Evolutionary conservation across 1,284 basidiomycete species (phyloP).

Genomic region (Golubevia pallescens): DNA sequence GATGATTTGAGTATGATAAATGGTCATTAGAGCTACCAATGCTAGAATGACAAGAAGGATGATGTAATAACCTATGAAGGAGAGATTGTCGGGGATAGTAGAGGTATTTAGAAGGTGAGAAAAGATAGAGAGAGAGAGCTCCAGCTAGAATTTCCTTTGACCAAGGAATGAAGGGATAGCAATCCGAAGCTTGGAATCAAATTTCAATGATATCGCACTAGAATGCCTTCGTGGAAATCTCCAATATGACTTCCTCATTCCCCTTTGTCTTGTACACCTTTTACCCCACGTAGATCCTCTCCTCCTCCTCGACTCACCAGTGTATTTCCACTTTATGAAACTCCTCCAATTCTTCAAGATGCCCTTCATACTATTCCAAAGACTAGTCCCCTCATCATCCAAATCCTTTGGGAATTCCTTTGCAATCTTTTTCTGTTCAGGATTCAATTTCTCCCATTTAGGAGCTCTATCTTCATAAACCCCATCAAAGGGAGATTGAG

Average conservation of each 20-base stretch:
- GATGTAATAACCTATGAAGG: constrained; percentile 69
- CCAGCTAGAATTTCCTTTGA: too few species aligned
- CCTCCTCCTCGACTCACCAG: constrained; percentile 23
- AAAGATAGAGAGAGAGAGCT: too few species aligned
- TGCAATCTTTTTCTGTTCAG: constrained; percentile 38
- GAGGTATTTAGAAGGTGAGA: too few species aligned
- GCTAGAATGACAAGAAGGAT: constrained; percentile 64
- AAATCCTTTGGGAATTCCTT: constrained; percentile 48
- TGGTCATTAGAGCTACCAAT: constrained; percentile 70
- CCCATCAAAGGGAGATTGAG: constrained; percentile 24
- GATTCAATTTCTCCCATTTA: constrained; percentile 27
- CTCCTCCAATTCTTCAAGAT: constrained; percentile 31
- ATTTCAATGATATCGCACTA: too few species aligned
- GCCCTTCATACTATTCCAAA: constrained; percentile 18
- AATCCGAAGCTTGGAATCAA: too few species aligned
- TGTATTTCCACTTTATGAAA: constrained; percentile 35
- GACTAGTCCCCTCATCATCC: constrained; percentile 27
- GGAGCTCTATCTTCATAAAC: constrained; percentile 22
- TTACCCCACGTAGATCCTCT: too few species aligned
- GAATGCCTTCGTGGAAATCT: too few species aligned
- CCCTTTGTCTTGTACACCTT: too few species aligned
- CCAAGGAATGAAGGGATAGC: too few species aligned
- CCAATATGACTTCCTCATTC: too few species aligned
- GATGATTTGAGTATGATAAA: constrained; percentile 76
- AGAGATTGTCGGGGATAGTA: too few species aligned